These are phyloP conservation scores for Abrus pulchellus DNA, from an alignment of 306 rosid genomes.

Conservation along the genomic window DNA sequence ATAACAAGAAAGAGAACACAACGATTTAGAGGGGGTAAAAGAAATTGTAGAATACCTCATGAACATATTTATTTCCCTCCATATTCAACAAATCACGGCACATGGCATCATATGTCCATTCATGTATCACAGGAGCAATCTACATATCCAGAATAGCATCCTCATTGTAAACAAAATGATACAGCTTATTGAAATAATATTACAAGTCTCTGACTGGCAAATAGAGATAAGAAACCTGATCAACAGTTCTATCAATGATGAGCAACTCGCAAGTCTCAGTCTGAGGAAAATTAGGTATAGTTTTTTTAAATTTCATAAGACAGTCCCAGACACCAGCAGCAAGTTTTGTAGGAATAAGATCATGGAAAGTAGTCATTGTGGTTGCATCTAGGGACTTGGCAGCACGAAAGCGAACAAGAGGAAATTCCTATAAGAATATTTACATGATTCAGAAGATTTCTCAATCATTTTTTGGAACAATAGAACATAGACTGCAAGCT, in stretches of 20 bases:
- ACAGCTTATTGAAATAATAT: conserved; percentile 36
- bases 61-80: conserved; percentile 92
- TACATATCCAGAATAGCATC: conserved; percentile 59
- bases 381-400: conserved; percentile 94
- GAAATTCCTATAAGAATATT: conserved; percentile 75
- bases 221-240: conserved; percentile 80
- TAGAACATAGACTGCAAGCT: conserved; percentile 27
- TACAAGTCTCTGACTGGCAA: conserved; percentile 38
- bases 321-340: conserved; percentile 96
- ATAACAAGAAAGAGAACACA: conserved; percentile 32
- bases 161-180: conserved; percentile 50
- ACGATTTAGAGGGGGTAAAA: conserved; percentile 27
- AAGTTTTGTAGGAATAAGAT: conserved; percentile 92
- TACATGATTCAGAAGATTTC: conserved; percentile 44
- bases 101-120: conserved; percentile 98
- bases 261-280: conserved; percentile 95
- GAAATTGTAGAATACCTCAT: conserved; percentile 65
- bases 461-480: conserved; percentile 25
- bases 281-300: conserved; percentile 81
- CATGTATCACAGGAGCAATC: conserved; percentile 97
- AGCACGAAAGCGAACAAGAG: conserved; percentile 86
- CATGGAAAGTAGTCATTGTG: conserved; percentile 91
- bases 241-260: conserved; percentile 94
- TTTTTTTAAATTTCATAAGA: conserved; percentile 79
- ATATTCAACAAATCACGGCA: conserved; percentile 88